phyloP scores from a whole-genome alignment of 2,329 filamentous ascomycete genomes.

The Aureobasidium sp. region DNA sequence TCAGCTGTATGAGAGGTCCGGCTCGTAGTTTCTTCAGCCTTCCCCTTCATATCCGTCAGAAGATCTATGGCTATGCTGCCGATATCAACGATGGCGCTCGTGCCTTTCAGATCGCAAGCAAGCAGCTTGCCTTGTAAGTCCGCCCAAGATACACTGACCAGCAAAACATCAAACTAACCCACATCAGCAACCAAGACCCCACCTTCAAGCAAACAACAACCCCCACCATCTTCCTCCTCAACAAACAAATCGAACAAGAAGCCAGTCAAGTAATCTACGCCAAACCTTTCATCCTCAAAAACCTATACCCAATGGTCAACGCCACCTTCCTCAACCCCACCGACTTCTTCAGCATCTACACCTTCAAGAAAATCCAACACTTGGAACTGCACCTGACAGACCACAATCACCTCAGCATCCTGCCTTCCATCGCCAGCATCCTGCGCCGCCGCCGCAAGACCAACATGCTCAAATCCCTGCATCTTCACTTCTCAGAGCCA shows the following conservation, averaged over 20 bases:
- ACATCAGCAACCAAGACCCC: background rate
- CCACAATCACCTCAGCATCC: conserved; percentile 23
- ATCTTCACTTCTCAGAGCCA: conserved; percentile 21
- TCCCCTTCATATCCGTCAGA: conserved; percentile 24
- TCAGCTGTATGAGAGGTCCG: conserved; percentile 21
- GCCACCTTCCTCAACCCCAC: conserved; percentile 19
- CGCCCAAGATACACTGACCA: no score
- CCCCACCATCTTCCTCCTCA: conserved; percentile 30
- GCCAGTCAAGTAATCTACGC: conserved; percentile 24
- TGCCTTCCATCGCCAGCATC: background rate
- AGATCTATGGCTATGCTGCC: conserved; percentile 23
- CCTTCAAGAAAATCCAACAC: conserved; percentile 21
- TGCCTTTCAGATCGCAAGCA: background rate
- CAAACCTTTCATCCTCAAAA: conserved; percentile 24
- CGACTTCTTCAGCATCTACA: conserved; percentile 21
- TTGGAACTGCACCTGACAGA: conserved; percentile 23
- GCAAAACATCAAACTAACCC: background rate
- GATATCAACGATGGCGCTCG: conserved; percentile 20
- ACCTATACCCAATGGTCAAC: conserved; percentile 18
- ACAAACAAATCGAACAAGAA: conserved; percentile 29
- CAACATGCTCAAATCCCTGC: conserved; percentile 21
- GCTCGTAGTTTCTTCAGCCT: conserved; percentile 22
- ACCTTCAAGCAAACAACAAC: conserved; percentile 19
- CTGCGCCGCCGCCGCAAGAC: background rate
- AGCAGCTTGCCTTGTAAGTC: background rate